phyloP scores from a whole-genome alignment of 768 basidiomycete genomes.

The Lactarius psammicola region DNA sequence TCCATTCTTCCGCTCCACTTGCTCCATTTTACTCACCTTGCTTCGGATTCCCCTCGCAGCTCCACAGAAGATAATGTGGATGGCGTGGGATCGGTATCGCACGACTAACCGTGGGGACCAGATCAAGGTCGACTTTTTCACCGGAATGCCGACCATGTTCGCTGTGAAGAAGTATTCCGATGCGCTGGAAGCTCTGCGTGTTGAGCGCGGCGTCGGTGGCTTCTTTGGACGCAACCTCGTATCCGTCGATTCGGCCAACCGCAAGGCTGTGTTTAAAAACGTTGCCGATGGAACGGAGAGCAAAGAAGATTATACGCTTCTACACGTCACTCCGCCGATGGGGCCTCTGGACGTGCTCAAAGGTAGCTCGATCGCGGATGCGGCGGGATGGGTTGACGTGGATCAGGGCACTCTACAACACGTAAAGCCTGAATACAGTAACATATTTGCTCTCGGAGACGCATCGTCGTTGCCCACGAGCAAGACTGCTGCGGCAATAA shows the following conservation, averaged over 20 bases:
- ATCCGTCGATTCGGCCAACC: constrained; percentile 64
- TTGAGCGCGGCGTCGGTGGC: constrained; percentile 77
- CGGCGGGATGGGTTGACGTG: constrained; percentile 87
- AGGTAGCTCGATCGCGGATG: constrained; percentile 72
- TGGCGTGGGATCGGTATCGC: constrained; percentile 84
- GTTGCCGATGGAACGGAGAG: constrained; percentile 60
- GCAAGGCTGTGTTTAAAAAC: constrained; percentile 83
- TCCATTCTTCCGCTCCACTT: not conserved
- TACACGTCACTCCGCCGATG: constrained; percentile 93
- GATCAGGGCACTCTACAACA: constrained; percentile 79
- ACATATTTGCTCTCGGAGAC: constrained; percentile 92
- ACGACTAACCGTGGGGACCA: constrained; percentile 55
- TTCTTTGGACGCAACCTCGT: constrained; percentile 82
- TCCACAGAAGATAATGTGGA: constrained; percentile 95
- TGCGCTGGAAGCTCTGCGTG: constrained; percentile 72
- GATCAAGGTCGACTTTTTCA: constrained; percentile 75
- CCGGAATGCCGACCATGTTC: constrained; percentile 95
- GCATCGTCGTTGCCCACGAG: constrained; percentile 89
- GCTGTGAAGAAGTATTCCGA: constrained; percentile 95
- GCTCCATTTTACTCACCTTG: not conserved
- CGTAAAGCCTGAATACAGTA: constrained; percentile 71
- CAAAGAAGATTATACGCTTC: constrained; percentile 72
- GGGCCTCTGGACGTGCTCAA: constrained; percentile 83
- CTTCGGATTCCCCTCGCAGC: constrained; percentile 44
- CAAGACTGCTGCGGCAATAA: constrained; percentile 95